These are phyloP conservation scores for Umbelopsis sp. DNA, from an alignment of 192 early-diverging fungal species.

Conservation along the genomic window DNA sequence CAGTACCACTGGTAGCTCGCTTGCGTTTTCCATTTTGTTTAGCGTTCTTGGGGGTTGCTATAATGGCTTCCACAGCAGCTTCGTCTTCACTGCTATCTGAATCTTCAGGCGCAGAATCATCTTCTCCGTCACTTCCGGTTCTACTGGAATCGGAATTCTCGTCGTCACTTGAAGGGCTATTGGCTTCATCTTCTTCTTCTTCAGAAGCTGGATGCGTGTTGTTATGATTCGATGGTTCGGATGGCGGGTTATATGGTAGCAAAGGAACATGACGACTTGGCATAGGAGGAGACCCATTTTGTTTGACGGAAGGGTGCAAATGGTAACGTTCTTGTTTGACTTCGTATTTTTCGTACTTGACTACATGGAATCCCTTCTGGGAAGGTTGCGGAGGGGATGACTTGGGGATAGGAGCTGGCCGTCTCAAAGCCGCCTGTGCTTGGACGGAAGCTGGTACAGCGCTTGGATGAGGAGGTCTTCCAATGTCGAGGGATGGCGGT, in stretches of 20 bases:
- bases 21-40: background rate
- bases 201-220: background rate
- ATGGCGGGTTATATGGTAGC: background rate
- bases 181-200: background rate
- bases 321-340: slow-evolving; percentile 2
- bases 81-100: background rate
- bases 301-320: background rate
- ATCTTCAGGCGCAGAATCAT: background rate
- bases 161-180: background rate
- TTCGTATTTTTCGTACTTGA: slow-evolving; percentile 6
- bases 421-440: slow-evolving; percentile 10
- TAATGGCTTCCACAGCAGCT: background rate
- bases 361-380: slow-evolving; percentile 9
- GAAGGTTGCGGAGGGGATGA: background rate
- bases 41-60: background rate
- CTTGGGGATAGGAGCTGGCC: background rate
- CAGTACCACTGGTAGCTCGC: background rate
- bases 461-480: slow-evolving; percentile 13
- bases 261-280: background rate
- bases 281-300: background rate
- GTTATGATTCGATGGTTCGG: background rate
- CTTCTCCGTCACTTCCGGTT: background rate
- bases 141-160: background rate
- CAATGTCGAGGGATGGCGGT: background rate
- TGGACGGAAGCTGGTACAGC: slow-evolving; percentile 6